These are phyloP conservation scores for Eucalyptus marginata DNA, from an alignment of 345 rosid genomes.

Conservation along the genomic window DNA sequence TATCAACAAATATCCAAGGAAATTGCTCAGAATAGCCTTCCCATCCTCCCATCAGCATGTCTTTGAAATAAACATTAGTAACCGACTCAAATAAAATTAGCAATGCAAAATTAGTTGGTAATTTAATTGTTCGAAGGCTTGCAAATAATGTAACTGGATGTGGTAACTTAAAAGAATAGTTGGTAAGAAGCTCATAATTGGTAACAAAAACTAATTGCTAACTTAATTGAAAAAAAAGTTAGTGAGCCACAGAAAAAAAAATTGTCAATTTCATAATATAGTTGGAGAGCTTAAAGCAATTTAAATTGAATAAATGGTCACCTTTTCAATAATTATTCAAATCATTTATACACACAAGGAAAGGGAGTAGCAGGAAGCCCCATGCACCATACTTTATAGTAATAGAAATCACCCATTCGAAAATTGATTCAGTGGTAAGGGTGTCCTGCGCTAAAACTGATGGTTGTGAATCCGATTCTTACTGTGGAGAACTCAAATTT, in stretches of 20 bases:
- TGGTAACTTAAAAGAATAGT: not conserved
- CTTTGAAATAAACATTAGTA: not conserved
- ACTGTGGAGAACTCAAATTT: not conserved
- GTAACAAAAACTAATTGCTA: not conserved
- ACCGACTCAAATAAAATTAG: not conserved
- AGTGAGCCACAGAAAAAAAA: not conserved
- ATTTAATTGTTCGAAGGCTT: not conserved
- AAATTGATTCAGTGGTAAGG: not conserved
- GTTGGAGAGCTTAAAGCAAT: not conserved
- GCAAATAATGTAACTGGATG: not conserved
- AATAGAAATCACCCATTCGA: not conserved
- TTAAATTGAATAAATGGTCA: not conserved
- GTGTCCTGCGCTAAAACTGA: not conserved
- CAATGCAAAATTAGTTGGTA: not conserved
- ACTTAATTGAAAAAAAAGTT: not conserved
- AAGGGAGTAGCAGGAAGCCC: not conserved
- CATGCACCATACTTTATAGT: not conserved
- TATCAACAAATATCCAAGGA: not conserved
- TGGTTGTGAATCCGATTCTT: not conserved
- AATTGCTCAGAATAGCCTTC: not conserved
- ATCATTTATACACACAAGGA: not conserved
- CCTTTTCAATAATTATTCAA: not conserved
- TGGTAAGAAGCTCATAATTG: not conserved
- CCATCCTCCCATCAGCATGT: not conserved
- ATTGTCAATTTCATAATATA: not conserved